Percentiles rank a stretch among this genome's conserved stretches.
Conservation (phyloP, 2,329 filamentous ascomycete species). For the Ustulina deusta region DNA sequence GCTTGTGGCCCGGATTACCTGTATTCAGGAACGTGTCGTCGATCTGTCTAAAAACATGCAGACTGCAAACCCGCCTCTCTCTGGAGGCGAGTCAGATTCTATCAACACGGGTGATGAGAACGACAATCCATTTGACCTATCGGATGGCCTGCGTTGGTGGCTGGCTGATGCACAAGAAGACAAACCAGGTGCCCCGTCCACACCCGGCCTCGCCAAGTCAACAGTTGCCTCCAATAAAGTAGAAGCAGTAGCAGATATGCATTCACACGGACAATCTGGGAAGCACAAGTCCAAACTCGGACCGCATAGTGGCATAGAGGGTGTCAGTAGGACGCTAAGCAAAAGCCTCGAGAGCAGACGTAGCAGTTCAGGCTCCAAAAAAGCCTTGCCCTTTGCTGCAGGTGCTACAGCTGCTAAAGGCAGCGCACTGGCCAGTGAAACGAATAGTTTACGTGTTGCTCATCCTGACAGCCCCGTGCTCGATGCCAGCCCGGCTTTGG, state of each 20-base stretch:
- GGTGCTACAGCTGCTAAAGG: slow-evolving; percentile 59
- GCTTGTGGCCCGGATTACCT: slow-evolving; percentile 93
- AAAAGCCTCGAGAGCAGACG: slow-evolving; percentile 92
- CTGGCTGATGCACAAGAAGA: slow-evolving; percentile 94
- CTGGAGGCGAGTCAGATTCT: slow-evolving; percentile 62
- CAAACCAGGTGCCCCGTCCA: slow-evolving; percentile 90
- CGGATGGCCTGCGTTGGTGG: slow-evolving; percentile 95
- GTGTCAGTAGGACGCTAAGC: slow-evolving; percentile 80
- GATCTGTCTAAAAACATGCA: slow-evolving; percentile 84
- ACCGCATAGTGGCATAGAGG: slow-evolving; percentile 71
- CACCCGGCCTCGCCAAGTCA: slow-evolving; percentile 89
- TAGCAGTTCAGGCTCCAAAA: slow-evolving; percentile 87
- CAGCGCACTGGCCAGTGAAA: slow-evolving; percentile 68
- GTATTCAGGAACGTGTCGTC: slow-evolving; percentile 92
- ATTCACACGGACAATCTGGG: slow-evolving; percentile 59
- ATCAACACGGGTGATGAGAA: slow-evolving; percentile 75
- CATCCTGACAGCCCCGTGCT: slow-evolving; percentile 54
- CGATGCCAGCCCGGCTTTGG: slow-evolving; percentile 52
- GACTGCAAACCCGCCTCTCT: slow-evolving; percentile 57
- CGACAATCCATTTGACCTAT: slow-evolving; percentile 96
- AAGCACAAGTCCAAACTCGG: slow-evolving; percentile 59
- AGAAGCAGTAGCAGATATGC: slow-evolving; percentile 82
- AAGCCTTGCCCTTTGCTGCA: slow-evolving; percentile 70
- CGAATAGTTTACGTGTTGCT: slow-evolving; percentile 67
- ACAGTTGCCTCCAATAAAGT: slow-evolving; percentile 91